These are phyloP conservation scores for Teratosphaeria gauchensis DNA, from an alignment of 2,329 filamentous ascomycete genomes.

Conservation along the genomic window DNA sequence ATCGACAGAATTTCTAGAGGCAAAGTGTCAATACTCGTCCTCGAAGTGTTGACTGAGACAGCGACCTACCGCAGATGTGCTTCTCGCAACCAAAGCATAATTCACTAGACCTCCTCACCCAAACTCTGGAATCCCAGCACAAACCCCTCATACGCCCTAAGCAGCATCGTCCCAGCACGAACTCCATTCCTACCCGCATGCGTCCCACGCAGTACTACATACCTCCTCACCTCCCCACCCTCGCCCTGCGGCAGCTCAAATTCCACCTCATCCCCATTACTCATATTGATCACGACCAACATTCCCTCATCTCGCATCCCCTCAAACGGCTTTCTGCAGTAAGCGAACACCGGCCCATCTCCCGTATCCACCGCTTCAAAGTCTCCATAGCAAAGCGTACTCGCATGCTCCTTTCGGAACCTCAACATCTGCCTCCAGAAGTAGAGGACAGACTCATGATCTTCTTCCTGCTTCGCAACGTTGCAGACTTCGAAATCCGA, in stretches of 20 bases:
- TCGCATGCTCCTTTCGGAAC: constrained; percentile 45
- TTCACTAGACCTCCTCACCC: not conserved
- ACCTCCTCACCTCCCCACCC: not conserved
- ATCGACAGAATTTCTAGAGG: too few species aligned
- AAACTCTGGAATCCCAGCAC: not conserved
- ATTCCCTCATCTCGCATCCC: not conserved
- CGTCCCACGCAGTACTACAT: not conserved
- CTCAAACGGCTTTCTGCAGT: not conserved
- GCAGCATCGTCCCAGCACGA: not conserved
- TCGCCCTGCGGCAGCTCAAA: not conserved
- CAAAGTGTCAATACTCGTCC: too few species aligned
- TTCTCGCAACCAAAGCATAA: not conserved
- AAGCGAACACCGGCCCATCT: not conserved
- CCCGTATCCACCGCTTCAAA: not conserved
- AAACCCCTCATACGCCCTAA: not conserved
- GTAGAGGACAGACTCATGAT: constrained; percentile 40
- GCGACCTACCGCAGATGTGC: too few species aligned
- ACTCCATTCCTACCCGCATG: not conserved
- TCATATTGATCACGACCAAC: not conserved
- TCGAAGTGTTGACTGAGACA: too few species aligned
- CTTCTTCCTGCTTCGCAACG: constrained; percentile 43
- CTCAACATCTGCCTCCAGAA: constrained; percentile 52
- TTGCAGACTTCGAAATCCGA: constrained; percentile 45
- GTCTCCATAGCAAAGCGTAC: not conserved
- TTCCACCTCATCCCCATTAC: not conserved